Evolutionary conservation across 176 grass and related monocot species (phyloP).

Genomic region (Triticum monococcum): DNA sequence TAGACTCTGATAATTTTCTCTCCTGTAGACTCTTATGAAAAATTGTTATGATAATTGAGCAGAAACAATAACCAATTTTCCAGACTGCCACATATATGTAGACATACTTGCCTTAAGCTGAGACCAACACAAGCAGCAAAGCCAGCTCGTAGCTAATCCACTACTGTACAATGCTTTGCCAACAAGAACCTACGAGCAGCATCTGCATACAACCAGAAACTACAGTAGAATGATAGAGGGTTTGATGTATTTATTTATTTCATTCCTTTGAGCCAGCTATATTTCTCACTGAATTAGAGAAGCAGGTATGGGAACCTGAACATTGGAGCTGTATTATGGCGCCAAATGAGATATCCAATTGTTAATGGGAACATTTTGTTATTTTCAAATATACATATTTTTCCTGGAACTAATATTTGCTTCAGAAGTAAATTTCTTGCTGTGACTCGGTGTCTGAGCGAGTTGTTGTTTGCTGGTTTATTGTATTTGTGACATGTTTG

Average conservation of each 20-base stretch:
- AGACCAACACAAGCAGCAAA: too few relatives aligned
- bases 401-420: background rate
- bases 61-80: too few relatives aligned
- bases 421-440: background rate
- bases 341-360: background rate
- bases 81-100: too few relatives aligned
- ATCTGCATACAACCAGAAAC: background rate
- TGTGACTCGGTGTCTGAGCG: background rate
- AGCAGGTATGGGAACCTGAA: background rate
- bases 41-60: too few relatives aligned
- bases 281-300: background rate
- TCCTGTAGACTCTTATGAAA: background rate
- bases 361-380: background rate
- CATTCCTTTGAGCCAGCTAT: background rate
- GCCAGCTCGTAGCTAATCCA: background rate
- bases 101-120: too few relatives aligned
- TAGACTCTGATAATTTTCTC: background rate
- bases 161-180: background rate
- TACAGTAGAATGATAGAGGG: background rate
- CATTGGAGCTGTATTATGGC: background rate
- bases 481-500: background rate
- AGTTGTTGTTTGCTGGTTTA: background rate
- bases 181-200: background rate
- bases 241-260: background rate
- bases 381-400: background rate